Base-by-base conservation (phyloP, 1,284 basidiomycete species). In the Ustilago trichophora region DNA sequence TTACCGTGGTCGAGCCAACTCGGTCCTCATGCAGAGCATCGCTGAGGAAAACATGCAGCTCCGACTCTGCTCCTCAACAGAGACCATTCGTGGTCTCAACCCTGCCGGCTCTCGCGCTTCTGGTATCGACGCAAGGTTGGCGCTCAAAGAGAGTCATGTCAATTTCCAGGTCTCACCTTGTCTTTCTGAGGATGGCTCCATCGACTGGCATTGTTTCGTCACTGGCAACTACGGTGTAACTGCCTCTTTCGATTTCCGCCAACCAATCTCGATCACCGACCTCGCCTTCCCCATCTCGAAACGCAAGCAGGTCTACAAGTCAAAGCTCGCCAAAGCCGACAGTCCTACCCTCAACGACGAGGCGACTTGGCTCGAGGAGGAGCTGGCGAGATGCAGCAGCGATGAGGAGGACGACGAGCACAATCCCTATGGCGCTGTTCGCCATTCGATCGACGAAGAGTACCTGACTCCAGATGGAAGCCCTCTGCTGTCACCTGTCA, bases 361-460 rank as follows among this genome's bases (percentile, higher is more conserved):
- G 35, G 59, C 58, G 2, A 57, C 58, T 2, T 69, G 66, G 66
- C 51, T 63, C n/a, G 59, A 69, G 41, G 50, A 63, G 37, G 66
- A 69, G 45, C 51, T 69, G 3, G 66, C 66, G 7, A 26, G 54
- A 8, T 62, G 54, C 50, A 58, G 54, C 43, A 48, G 46, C 36
- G 58, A 60, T 9, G 49, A 59, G 19, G 57, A 62, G 19, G 57
- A 56, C 5, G 41, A 40, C 15, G 57, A 54, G 8, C 24, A 37
- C 32, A 25, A 32, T 16, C 34, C 49, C 21, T 49, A 40, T n/a
- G 45, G 29, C 13, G 38, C 44, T 12, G 42, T 40, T 4, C 27
- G 42, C 24, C 42, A 21, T 3, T 52, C 51, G 22, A 34, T 42
- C 24, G 49, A 48, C 3, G 58, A 68, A 12, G 54, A 60, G 37